Conservation (phyloP, 768 basidiomycete species). For the Lactifluus pinguis region DNA sequence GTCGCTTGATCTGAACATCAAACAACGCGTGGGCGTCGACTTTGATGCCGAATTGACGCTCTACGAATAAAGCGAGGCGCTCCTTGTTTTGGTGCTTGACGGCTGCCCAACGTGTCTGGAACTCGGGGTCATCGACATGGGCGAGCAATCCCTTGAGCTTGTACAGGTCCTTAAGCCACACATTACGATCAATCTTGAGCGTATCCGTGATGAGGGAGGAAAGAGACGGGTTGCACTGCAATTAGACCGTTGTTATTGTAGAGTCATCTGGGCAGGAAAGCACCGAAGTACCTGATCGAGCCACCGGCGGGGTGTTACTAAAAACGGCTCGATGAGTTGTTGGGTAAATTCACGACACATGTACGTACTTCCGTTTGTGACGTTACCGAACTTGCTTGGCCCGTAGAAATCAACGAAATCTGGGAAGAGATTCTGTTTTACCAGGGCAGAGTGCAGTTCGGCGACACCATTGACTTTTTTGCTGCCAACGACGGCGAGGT, state of each 20-base stretch:
- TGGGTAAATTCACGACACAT: not conserved
- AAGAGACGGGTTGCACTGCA: slow-evolving; percentile 76
- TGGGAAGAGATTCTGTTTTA: slow-evolving; percentile 72
- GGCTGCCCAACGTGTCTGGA: slow-evolving; percentile 73
- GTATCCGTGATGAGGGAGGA: slow-evolving; percentile 78
- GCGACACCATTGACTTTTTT: slow-evolving; percentile 94
- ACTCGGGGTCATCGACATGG: slow-evolving; percentile 59
- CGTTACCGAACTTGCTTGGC: slow-evolving; percentile 80
- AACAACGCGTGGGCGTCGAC: slow-evolving; percentile 76
- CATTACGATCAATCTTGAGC: slow-evolving; percentile 60
- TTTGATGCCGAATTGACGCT: slow-evolving; percentile 57
- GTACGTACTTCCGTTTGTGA: slow-evolving; percentile 80
- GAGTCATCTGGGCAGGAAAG: not conserved
- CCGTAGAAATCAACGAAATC: slow-evolving; percentile 95
- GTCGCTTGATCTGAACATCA: slow-evolving; percentile 88
- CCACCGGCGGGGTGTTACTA: slow-evolving; percentile 90
- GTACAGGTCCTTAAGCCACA: slow-evolving; percentile 79
- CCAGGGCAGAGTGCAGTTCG: slow-evolving; percentile 88
- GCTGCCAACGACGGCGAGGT: slow-evolving; percentile 83
- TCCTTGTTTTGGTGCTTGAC: slow-evolving; percentile 91
- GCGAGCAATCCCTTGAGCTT: slow-evolving; percentile 72
- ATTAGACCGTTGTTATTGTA: slow-evolving; percentile 21
- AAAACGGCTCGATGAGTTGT: not conserved
- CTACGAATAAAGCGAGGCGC: slow-evolving; percentile 68
- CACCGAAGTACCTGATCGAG: slow-evolving; percentile 55